Base-by-base conservation (phyloP, 208 protist genomes). In the Perkinsela sp. region DNA sequence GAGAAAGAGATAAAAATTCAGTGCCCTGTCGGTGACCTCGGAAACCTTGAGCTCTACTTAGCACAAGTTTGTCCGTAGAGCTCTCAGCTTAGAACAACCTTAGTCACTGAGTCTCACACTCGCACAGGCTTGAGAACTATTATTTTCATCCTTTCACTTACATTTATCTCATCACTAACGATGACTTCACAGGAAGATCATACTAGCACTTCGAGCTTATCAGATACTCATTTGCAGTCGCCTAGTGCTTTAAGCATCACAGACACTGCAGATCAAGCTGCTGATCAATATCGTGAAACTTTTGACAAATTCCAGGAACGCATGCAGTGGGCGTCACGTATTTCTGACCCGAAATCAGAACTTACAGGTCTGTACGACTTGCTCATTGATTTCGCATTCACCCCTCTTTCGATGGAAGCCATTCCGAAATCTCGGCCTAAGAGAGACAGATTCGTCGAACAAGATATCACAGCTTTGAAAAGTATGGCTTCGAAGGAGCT, bases 1-100 rank as follows among this genome's bases (percentile, higher is more conserved):
- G 40, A 57, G 13, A 57, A 57, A 57, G 40, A 57, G 40, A 57
- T 57, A n/a, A 57, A 57, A 57, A 57, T 57, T n/a, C 40, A 57
- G 22, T 57, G 40, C 40, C 40, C 40, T 22, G 40, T 57, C 22
- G 40, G 40, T 22, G 40, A 57, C 22, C 40, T 57, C 13, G 40
- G 40, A 57, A 57, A 57, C 22, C 40, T 57, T 57, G 40, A 57
- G 40, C 40, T 57, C 6, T 57, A 57, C 40, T 57, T 57, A 22
- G 40, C 40, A 22, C 40, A 57, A 22, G 40, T 57, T 57, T 57
- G 13, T 57, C n/a, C n/a, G n/a, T n/a, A n/a, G n/a, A n/a, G n/a
- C n/a, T n/a, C n/a, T n/a, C n/a, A n/a, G n/a, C n/a, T n/a, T n/a
- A n/a, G n/a, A n/a, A n/a, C n/a, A n/a, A n/a, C n/a, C n/a, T n/a